Conservation (phyloP, 2,329 filamentous ascomycete species). For the Alternaria brassicicola region DNA sequence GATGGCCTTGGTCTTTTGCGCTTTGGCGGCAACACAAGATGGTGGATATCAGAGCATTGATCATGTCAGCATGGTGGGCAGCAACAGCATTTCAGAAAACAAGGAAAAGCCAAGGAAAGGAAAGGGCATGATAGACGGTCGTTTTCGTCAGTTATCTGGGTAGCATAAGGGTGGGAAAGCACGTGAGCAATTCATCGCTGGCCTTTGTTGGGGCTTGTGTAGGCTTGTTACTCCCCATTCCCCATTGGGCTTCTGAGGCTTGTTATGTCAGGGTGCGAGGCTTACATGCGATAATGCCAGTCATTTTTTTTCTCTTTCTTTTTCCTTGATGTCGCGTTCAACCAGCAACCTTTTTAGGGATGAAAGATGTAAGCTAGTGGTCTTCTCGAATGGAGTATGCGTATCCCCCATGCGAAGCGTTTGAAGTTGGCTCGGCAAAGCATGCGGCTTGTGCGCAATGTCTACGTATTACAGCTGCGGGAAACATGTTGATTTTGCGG, state of each 20-base stretch:
- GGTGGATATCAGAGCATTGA: slow-evolving; percentile 16
- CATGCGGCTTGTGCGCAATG: neutral
- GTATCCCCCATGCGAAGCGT: slow-evolving; percentile 12
- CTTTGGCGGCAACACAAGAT: slow-evolving; percentile 33
- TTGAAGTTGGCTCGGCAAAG: neutral
- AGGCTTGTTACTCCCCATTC: slow-evolving; percentile 8
- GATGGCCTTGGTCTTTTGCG: slow-evolving; percentile 25
- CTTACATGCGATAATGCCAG: slow-evolving; percentile 31
- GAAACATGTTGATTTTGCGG: neutral
- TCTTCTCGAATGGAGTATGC: slow-evolving; percentile 20
- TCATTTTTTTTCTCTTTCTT: slow-evolving; percentile 30
- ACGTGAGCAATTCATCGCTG: slow-evolving; percentile 11
- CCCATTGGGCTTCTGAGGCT: slow-evolving; percentile 18
- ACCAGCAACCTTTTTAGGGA: slow-evolving; percentile 26
- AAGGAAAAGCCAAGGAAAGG: slow-evolving; percentile 14
- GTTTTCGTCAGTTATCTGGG: slow-evolving; percentile 12
- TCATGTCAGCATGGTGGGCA: slow-evolving; percentile 1
- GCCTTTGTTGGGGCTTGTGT: slow-evolving; percentile 3
- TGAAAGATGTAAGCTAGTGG: slow-evolving; percentile 33
- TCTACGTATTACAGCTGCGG: neutral
- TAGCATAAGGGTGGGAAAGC: slow-evolving; percentile 12
- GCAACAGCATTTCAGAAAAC: slow-evolving; percentile 3
- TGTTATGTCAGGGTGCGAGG: slow-evolving; percentile 14
- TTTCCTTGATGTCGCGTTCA: slow-evolving; percentile 29
- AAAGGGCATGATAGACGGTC: slow-evolving; percentile 33